Evolutionary conservation across 2,329 filamentous ascomycete genomes (phyloP).

Genomic region (Neonectria neomacrospora): DNA sequence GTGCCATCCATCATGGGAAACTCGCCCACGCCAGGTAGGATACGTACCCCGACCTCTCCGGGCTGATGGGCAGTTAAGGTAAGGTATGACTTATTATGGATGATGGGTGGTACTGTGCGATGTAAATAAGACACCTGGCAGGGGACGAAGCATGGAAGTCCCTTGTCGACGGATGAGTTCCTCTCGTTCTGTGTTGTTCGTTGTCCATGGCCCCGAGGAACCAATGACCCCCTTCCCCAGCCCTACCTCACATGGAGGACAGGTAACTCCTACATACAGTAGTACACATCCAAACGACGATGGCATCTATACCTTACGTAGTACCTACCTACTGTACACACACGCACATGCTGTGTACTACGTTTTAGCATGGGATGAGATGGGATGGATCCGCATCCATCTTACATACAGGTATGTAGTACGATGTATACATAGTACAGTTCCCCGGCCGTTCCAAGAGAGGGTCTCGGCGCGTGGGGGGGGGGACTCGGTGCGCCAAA

Average conservation of each 20-base stretch:
- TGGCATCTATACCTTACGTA: not conserved
- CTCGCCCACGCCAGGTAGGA: not conserved
- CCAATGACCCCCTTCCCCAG: not conserved
- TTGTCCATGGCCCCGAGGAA: not conserved
- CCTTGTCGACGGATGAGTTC: slow-evolving; percentile 2
- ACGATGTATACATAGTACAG: no score
- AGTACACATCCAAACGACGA: not conserved
- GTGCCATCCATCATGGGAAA: not conserved
- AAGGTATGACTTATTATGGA: not conserved
- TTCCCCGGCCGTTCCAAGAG: not conserved
- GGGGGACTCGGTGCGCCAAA: slow-evolving; percentile 10
- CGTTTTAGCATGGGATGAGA: no score
- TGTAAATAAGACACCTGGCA: not conserved
- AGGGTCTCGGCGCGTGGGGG: slow-evolving; percentile 17
- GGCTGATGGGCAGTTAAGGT: not conserved
- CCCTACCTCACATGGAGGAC: not conserved
- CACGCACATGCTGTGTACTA: slow-evolving; percentile 10
- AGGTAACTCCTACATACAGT: not conserved
- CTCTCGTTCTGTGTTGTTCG: not conserved
- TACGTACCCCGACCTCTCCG: not conserved
- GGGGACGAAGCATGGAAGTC: not conserved
- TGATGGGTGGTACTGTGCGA: not conserved
- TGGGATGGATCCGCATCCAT: slow-evolving; percentile 27
- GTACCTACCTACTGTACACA: not conserved
- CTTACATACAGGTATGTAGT: no score